These are phyloP conservation scores for Penicillium lagena DNA, from an alignment of 495 filamentous ascomycete genomes.

Conservation along the genomic window DNA sequence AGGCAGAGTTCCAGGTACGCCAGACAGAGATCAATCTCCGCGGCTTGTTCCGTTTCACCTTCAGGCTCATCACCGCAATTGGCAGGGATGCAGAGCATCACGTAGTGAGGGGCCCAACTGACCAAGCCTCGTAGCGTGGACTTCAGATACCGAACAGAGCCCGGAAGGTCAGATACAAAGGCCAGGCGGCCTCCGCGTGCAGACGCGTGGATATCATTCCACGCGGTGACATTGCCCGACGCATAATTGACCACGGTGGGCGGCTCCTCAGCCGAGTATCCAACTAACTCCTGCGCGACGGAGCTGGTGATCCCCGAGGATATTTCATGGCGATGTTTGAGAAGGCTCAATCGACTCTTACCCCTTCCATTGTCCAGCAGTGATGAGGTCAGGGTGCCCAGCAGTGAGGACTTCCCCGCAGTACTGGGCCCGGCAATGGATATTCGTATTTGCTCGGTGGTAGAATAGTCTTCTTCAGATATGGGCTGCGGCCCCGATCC, in stretches of 20 bases:
- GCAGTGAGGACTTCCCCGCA: constrained; percentile 87
- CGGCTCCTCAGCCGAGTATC: constrained; percentile 48
- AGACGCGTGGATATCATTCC: constrained; percentile 87
- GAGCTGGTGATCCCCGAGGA: constrained; percentile 88
- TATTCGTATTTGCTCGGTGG: constrained; percentile 76
- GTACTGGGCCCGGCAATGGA: constrained; percentile 85
- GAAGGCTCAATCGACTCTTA: constrained; percentile 74
- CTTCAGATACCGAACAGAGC: constrained; percentile 77
- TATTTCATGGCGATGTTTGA: constrained; percentile 95
- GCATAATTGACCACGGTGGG: constrained; percentile 73
- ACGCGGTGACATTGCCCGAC: constrained; percentile 78
- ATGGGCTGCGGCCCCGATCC: constrained; percentile 1
- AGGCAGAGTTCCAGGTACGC: constrained; percentile 85
- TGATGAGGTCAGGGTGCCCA: constrained; percentile 83
- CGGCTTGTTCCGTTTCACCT: constrained; percentile 40
- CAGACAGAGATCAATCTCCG: constrained; percentile 62
- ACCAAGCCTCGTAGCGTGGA: constrained; percentile 84
- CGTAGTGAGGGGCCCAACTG: constrained; percentile 95
- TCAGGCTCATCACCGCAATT: constrained; percentile 56
- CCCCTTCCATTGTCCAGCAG: constrained; percentile 89
- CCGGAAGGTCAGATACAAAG: constrained; percentile 85
- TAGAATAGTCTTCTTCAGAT: constrained; percentile 21
- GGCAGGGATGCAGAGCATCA: constrained; percentile 78
- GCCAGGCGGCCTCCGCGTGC: constrained; percentile 70
- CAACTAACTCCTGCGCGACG: constrained; percentile 85